Evolutionary conservation across 2,329 filamentous ascomycete species (phyloP).

Genomic region (Biscogniauxia sp.): DNA sequence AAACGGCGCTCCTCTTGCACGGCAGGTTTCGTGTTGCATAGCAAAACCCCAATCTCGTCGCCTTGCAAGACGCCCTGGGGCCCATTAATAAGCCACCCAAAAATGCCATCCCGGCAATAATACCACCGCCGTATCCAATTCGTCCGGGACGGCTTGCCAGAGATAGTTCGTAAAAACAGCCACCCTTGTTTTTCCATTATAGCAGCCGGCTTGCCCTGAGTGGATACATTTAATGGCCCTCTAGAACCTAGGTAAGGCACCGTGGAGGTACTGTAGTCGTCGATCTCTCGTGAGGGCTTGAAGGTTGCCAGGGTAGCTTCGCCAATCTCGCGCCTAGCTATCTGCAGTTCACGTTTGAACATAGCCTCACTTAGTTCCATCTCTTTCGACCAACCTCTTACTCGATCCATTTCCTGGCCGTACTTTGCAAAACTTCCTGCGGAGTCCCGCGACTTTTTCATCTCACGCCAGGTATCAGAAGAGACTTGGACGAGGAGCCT

Average conservation of each 20-base stretch:
- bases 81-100: conserved; percentile 88
- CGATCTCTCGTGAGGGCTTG: conserved; percentile 85
- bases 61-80: conserved; percentile 87
- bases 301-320: conserved; percentile 68
- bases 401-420: conserved; percentile 80
- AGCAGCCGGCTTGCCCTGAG: conserved; percentile 46
- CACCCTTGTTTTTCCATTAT: conserved; percentile 87
- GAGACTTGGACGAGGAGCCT: conserved; percentile 82
- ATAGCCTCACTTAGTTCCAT: conserved; percentile 86
- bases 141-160: conserved; percentile 87
- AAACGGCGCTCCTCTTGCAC: conserved; percentile 92
- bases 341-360: conserved; percentile 78
- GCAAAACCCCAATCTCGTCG: conserved; percentile 89
- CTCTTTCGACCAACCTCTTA: conserved; percentile 89
- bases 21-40: conserved; percentile 89
- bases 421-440: conserved; percentile 64
- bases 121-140: conserved; percentile 92
- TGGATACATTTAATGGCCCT: conserved; percentile 63
- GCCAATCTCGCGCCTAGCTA: conserved; percentile 78
- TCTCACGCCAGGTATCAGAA: conserved; percentile 83
- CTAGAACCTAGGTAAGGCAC: conserved; percentile 79
- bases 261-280: conserved; percentile 87
- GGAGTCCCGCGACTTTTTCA: conserved; percentile 68
- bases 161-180: conserved; percentile 78
- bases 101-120: conserved; percentile 92